Percentiles rank a stretch among this genome's conserved stretches.
phyloP scores from a whole-genome alignment of 2,329 filamentous ascomycete genomes.

The Acrodontium crateriforme region DNA sequence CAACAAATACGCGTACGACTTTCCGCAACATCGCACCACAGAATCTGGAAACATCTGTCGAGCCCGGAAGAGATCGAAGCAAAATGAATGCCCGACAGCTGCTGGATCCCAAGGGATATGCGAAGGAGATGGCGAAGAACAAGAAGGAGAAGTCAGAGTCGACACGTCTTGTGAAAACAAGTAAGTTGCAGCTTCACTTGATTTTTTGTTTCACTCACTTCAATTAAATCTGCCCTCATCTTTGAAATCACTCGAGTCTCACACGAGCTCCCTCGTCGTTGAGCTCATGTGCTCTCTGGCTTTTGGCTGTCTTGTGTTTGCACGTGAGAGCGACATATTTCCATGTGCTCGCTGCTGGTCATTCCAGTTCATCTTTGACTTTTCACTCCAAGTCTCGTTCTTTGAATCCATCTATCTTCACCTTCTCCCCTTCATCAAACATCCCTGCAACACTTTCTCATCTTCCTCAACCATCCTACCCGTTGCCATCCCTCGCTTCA shows the following conservation, averaged over 20 bases:
- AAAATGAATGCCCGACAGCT: slow-evolving; percentile 23
- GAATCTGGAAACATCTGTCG: too few species aligned
- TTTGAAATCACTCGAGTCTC: neutral
- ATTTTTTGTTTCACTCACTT: slow-evolving; percentile 1
- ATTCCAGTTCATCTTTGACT: neutral
- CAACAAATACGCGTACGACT: too few species aligned
- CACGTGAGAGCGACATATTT: too few species aligned
- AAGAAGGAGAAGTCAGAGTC: slow-evolving; percentile 15
- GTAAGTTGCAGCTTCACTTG: slow-evolving; percentile 11
- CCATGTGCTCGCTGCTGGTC: neutral
- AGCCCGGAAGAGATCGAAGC: neutral
- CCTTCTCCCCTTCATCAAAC: too few species aligned
- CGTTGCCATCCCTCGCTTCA: too few species aligned
- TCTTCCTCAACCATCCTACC: too few species aligned
- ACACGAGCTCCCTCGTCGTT: neutral
- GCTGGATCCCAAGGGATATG: slow-evolving; percentile 25
- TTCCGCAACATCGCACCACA: too few species aligned
- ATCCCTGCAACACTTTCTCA: too few species aligned
- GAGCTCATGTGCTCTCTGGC: neutral
- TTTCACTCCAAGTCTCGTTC: neutral
- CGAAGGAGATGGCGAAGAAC: slow-evolving; percentile 20
- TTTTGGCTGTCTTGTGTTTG: too few species aligned
- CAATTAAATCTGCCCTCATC: slow-evolving; percentile 2
- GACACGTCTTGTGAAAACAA: slow-evolving; percentile 1
- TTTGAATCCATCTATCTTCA: slow-evolving; percentile 1